Base-by-base conservation (phyloP, 2,329 filamentous ascomycete genomes). In the Coleophoma cylindrospora region DNA sequence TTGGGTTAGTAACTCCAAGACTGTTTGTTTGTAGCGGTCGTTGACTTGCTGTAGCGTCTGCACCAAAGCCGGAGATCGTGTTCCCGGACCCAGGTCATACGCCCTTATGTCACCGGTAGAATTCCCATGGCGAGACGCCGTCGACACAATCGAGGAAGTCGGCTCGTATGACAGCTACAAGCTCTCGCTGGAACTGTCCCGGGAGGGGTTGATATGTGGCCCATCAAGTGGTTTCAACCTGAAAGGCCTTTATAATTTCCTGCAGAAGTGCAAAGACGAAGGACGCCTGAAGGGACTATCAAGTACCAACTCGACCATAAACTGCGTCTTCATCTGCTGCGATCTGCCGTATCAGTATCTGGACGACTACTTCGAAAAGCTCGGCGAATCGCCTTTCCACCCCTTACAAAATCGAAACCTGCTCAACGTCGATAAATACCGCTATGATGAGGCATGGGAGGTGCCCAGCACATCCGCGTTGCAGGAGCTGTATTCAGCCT, bases 341-440 rank as follows among this genome's bases (percentile, higher is more conserved):
- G 81, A 85, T 50, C 55, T 84, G 22, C 81, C 81, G 0, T 84
- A 84, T 54, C 80, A 84, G 59, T 84, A 84, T 52, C 73, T 84
- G 41, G 68, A 73, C 21, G 77, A 79, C 55, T 84, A 84, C 57
- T 84, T 82, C 55, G 69, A 76, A 22, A 81, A 80, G 56, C 66
- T 83, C 11, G 72, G 69, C 2, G 55, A 68, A 1, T 65, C 67
- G 2, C 63, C 74, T 43, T 82, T 82, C 58, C 74, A 70, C 2
- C 62, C 71, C 0, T 78, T 81, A 34, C 63, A 65, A 14, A 76
- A 77, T 51, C 59, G 71, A 61, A 65, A 69, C 27, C 66, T 81
- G 41, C 66, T 67, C 5, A 67, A 69, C 4, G 74, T 79, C 17
- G 77, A 81, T 51, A 66, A 74, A 5, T 73, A 80, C 60, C 74